Base-by-base conservation (phyloP, 2,329 filamentous ascomycete genomes). In the Diaporthe sp. region DNA sequence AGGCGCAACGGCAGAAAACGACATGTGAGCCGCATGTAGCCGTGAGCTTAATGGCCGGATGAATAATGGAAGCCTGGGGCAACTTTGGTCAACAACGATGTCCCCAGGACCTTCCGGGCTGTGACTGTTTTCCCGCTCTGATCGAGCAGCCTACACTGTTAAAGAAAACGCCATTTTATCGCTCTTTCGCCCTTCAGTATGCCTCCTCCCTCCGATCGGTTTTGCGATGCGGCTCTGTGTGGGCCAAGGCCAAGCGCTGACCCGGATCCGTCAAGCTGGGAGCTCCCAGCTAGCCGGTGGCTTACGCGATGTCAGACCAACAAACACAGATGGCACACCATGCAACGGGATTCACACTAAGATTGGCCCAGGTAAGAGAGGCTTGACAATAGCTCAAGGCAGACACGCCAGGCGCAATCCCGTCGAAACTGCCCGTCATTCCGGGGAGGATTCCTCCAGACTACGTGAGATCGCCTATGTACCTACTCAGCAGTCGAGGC, bases 321-420 rank as follows among this genome's bases (percentile, higher is more conserved):
- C 47, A 68, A 49, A 68, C 9, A 22, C 22, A 15, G 34, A 68
- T 22, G 39, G 47, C 47, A 53, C 63, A 68, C 47, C n/a, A n/a
- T 7, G 22, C 28, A 20, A 28, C 15, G 22, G 22, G 12, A 10
- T 10, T 20, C 34, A 55, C 25, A 42, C 49, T 42, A 20, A 55
- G 65, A 70, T 70, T 70, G 65, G 65, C 49, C 65, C 65, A 55
- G 13, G 49, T 55, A 55, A 70, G 49, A 70, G 47, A 53, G 65
- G 65, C 65, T 70, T 70, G 65, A 70, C 31, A 53, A 70, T 70
- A 55, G 65, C 65, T 42, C 65, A 70, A 70, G 65, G 65, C 65
- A 70, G 65, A 70, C 65, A 70, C 65, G 34, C 34, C 65, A 70
- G 65, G 65, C 65, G 65, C 34, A 70, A 28, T 70, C 13, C 12